Base-by-base conservation (phyloP, 495 filamentous ascomycete genomes). In the Penicillium riverlandense region DNA sequence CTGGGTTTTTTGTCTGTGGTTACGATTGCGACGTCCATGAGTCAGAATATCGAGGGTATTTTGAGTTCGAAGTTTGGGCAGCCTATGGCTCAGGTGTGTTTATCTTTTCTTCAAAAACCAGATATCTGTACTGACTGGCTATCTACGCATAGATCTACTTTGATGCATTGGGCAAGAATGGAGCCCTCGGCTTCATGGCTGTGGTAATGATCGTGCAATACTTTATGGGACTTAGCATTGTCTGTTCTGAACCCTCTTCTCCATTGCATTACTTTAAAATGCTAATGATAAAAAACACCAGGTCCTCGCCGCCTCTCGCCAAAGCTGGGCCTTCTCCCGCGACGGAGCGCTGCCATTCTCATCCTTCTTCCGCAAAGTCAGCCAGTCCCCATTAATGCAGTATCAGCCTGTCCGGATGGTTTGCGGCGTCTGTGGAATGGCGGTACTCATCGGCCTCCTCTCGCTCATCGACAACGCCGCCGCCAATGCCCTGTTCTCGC, bases 301-400 rank as follows among this genome's bases (percentile, higher is more conserved):
- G 69, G 53, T 76, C 34, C 70, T 85, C 30, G 80, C 80, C 34
- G 67, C 74, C 7, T 73, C 70, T 29, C 67, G 79, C 7, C 78
- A 82, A 52, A 67, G 66, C 48, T 82, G 79, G 78, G 78, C 78
- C 14, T 82, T 82, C 54, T 75, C 71, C 33, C 69, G 78, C 7
- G 78, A 82, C 48, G 76, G 76, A 27, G 77, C 76, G 12, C 74
- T 80, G 7, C 77, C 80, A 0, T 77, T 85, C 52, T 80, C 78
- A 38, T 65, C 61, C 43, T 85, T 75, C 62, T 80, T 82, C 62
- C 69, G 77, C 32, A 69, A 68, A 35, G 72, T 82, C 52, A 76
- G 70, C 49, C 69, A 75, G 47, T 59, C 59, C 31, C 27, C 27
- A 11, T 35, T 52, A 8, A 71, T 77, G 39, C 77, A 72, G 29